Evolutionary conservation across 805 yeast species (phyloP).

Genomic region (Wickerhamiella alocasiicola): DNA sequence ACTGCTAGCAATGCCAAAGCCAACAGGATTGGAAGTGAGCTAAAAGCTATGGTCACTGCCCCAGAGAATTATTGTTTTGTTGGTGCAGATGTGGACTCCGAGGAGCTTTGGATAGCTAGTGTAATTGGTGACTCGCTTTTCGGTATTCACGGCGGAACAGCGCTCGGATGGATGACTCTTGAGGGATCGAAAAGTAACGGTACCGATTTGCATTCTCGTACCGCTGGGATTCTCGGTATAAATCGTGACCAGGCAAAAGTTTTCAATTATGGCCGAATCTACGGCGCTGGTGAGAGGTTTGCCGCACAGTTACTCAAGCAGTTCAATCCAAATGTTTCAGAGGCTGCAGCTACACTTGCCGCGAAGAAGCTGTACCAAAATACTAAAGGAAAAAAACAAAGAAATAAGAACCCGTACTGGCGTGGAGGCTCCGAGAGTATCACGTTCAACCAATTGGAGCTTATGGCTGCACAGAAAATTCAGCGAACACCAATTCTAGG

Average conservation of each 20-base stretch:
- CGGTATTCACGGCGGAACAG: slow-evolving; percentile 86
- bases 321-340: slow-evolving; percentile 61
- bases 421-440: slow-evolving; percentile 91
- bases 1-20: slow-evolving; percentile 92
- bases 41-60: slow-evolving; percentile 74
- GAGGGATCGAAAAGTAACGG: slow-evolving; percentile 89
- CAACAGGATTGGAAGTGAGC: slow-evolving; percentile 80
- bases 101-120: slow-evolving; percentile 96
- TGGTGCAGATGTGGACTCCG: slow-evolving; percentile 98
- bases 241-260: slow-evolving; percentile 86
- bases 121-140: slow-evolving; percentile 85
- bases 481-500: slow-evolving; percentile 90
- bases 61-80: slow-evolving; percentile 85
- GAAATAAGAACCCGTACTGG: slow-evolving; percentile 27
- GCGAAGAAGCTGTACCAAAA: slow-evolving; percentile 61
- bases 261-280: slow-evolving; percentile 92
- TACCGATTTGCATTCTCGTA: slow-evolving; percentile 89
- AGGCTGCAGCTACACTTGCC: slow-evolving; percentile 48
- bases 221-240: slow-evolving; percentile 81
- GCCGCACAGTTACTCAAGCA: slow-evolving; percentile 75
- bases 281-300: slow-evolving; percentile 92
- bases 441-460: slow-evolving; percentile 77
- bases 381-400: slow-evolving; percentile 58
- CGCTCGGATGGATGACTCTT: slow-evolving; percentile 97
- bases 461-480: slow-evolving; percentile 64